Percentiles rank a stretch among this genome's conserved stretches.
These are phyloP conservation scores for Arabis alpina DNA, from an alignment of 345 rosid genomes.

Conservation along the genomic window DNA sequence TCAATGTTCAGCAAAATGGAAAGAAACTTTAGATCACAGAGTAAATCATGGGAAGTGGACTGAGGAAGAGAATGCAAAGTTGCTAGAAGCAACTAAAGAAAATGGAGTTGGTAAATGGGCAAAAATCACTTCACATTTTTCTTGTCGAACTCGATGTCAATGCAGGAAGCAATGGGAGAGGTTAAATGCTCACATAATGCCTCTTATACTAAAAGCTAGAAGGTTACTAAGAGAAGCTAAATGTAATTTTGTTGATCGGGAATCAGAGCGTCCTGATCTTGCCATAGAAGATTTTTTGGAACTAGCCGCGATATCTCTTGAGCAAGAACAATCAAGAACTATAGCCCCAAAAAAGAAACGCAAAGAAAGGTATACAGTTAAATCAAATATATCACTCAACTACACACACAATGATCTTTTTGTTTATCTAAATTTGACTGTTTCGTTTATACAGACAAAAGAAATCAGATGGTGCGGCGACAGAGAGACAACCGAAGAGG, in stretches of 20 bases:
- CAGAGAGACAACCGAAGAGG: conserved; percentile 29
- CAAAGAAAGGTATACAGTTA: conserved; percentile 51
- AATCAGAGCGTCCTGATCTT: conserved; percentile 70
- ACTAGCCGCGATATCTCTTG: conserved; percentile 30
- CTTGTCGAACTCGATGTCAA: conserved; percentile 67
- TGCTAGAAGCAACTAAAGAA: conserved; percentile 59
- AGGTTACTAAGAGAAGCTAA: conserved; percentile 51
- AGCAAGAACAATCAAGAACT: conserved; percentile 34
- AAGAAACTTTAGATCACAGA: conserved; percentile 66
- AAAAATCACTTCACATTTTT: conserved; percentile 59
- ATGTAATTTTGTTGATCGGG: conserved; percentile 79
- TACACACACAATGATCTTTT: not conserved
- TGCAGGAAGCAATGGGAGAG: conserved; percentile 81
- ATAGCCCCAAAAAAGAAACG: conserved; percentile 40
- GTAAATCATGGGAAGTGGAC: conserved; percentile 61
- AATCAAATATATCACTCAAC: conserved; percentile 6
- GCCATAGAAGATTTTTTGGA: conserved; percentile 58
- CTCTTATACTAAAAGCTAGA: conserved; percentile 55
- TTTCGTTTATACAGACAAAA: conserved; percentile 38
- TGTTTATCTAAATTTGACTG: not conserved
- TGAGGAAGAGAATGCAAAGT: conserved; percentile 65
- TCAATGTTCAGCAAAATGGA: conserved; percentile 86
- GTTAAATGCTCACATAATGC: conserved; percentile 60
- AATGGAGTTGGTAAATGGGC: conserved; percentile 65
- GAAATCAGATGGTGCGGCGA: conserved; percentile 24